phyloP scores from a whole-genome alignment of 2,329 filamentous ascomycete species.

The Neofusicoccum umdonicola region DNA sequence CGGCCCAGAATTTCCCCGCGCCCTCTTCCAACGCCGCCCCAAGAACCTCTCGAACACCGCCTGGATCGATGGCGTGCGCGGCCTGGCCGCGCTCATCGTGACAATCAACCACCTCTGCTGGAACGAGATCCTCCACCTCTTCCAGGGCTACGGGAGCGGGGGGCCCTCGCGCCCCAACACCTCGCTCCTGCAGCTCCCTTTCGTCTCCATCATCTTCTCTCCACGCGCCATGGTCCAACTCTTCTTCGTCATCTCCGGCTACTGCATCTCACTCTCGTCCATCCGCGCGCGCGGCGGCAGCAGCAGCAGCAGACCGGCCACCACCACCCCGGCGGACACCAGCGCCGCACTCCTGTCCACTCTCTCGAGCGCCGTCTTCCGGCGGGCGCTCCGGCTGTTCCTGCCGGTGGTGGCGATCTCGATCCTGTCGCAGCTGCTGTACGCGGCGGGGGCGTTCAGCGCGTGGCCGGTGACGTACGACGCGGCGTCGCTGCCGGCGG shows the following conservation, averaged over 20 bases:
- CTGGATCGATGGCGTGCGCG: background rate
- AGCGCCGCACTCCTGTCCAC: conserved; percentile 31
- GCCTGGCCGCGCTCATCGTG: background rate
- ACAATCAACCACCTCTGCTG: background rate
- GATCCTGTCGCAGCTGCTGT: background rate
- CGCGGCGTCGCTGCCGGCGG: background rate
- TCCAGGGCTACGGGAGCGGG: background rate
- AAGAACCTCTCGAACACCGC: background rate
- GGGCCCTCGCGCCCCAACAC: background rate
- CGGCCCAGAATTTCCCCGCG: background rate
- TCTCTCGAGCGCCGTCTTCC: conserved; percentile 43
- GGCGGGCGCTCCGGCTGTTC: conserved; percentile 40
- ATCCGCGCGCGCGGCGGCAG: conserved; percentile 41
- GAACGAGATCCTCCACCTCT: background rate
- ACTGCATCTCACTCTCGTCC: conserved; percentile 13
- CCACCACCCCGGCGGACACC: background rate
- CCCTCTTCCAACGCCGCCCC: background rate
- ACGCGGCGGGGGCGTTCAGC: background rate
- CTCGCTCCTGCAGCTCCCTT: conserved; percentile 18
- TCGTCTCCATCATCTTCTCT: conserved; percentile 16
- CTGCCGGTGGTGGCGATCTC: conserved; percentile 28
- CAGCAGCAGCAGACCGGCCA: conserved; percentile 33
- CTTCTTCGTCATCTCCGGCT: conserved; percentile 17
- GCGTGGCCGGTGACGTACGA: background rate
- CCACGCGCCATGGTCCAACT: conserved; percentile 50